These are phyloP conservation scores for Coemansia sp. DNA, from an alignment of 192 early-diverging fungal species.

Conservation along the genomic window DNA sequence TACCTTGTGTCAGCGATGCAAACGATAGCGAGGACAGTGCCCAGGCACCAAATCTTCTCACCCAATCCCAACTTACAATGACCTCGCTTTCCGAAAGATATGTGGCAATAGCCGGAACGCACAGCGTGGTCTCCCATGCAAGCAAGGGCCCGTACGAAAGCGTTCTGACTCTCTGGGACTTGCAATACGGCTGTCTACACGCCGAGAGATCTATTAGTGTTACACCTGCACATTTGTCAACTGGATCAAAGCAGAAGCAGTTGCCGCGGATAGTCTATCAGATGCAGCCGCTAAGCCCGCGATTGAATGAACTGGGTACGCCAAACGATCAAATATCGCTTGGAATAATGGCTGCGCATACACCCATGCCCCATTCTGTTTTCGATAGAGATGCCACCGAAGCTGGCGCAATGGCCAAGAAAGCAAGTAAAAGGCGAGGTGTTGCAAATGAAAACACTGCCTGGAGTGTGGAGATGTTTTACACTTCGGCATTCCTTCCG, in stretches of 20 bases:
- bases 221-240: conserved; percentile 23
- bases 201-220: conserved; percentile 40
- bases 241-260: conserved; percentile 11
- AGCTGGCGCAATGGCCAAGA: not conserved
- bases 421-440: conserved; percentile 4
- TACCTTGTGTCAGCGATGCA: conserved; percentile 24
- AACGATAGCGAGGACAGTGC: conserved; percentile 2
- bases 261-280: conserved; percentile 48
- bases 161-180: conserved; percentile 51
- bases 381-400: conserved; percentile 18
- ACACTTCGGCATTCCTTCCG: conserved; percentile 43
- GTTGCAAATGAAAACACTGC: not conserved
- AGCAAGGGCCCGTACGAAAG: conserved; percentile 47
- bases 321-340: conserved; percentile 48
- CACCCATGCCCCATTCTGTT: conserved; percentile 20
- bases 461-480: conserved; percentile 47
- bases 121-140: conserved; percentile 50
- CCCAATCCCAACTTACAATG: conserved; percentile 42
- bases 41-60: conserved; percentile 22
- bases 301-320: conserved; percentile 24
- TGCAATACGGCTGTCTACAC: conserved; percentile 54
- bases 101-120: conserved; percentile 52
- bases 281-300: conserved; percentile 40
- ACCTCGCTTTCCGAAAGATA: conserved; percentile 43
- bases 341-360: conserved; percentile 45